Percentiles rank a stretch among this genome's conserved stretches.
Conservation (phyloP, 257 asterid species). For the Solanum medicagineum region DNA sequence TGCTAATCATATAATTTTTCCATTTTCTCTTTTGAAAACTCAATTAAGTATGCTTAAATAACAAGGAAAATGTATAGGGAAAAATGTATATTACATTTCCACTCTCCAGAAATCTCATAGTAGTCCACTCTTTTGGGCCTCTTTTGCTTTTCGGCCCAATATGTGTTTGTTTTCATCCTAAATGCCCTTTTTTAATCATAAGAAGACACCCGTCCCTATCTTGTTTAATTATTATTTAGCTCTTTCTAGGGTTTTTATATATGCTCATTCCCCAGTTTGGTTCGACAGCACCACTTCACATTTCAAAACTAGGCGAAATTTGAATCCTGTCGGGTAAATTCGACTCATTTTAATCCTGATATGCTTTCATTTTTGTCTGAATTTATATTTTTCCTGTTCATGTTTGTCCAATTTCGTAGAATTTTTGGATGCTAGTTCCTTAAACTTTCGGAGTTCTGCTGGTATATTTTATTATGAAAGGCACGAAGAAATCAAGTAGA, state of each 20-base stretch:
- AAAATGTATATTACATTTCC: not conserved
- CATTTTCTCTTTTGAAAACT: not conserved
- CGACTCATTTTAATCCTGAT: not conserved
- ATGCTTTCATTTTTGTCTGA: not conserved
- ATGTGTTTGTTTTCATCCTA: not conserved
- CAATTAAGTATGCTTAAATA: not conserved
- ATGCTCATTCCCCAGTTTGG: not conserved
- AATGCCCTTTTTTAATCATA: not conserved
- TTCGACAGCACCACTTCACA: not conserved
- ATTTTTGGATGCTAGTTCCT: not conserved
- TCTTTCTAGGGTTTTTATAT: not conserved
- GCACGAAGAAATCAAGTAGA: not conserved
- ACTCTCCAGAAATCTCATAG: not conserved
- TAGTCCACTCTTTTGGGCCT: not conserved
- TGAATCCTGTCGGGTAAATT: not conserved
- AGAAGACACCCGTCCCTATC: not conserved
- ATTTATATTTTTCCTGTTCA: not conserved
- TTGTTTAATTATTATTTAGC: not conserved
- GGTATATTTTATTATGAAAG: not conserved
- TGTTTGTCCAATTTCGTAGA: not conserved
- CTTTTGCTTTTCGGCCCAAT: not conserved
- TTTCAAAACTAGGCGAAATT: not conserved
- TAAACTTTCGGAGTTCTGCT: not conserved
- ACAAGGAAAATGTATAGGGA: too few relatives aligned
- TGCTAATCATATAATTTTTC: not conserved